A percentile compares a stretch with the other conserved stretches of the same genome.
These are phyloP conservation scores for Entomortierella beljakovae DNA, from an alignment of 192 early-diverging fungal species.

Conservation along the genomic window DNA sequence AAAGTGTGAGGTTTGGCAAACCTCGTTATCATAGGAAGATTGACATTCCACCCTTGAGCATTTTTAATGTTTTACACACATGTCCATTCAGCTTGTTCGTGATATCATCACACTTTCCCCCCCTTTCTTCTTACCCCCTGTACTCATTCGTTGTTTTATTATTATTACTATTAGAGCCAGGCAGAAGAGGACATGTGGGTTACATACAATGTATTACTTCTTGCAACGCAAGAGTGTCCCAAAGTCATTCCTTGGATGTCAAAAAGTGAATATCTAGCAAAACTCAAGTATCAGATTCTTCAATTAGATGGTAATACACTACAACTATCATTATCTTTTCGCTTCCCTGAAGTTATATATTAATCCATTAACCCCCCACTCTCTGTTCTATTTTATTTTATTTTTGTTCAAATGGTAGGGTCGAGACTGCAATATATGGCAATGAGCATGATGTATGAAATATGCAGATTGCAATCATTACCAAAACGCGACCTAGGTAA, in stretches of 20 bases:
- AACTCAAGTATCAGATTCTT: conserved; percentile 61
- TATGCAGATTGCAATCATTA: conserved; percentile 67
- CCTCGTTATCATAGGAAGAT: no score
- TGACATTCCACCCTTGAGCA: background rate
- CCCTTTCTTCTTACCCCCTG: no score
- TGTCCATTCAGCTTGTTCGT: no score
- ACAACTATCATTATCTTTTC: background rate
- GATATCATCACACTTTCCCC: background rate
- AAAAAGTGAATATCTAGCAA: conserved; percentile 54
- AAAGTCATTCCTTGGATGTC: conserved; percentile 58
- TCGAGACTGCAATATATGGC: conserved; percentile 56
- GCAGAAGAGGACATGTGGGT: conserved; percentile 55
- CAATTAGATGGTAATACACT: conserved; percentile 28
- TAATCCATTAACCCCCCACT: background rate
- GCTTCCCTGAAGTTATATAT: background rate
- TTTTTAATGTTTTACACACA: background rate
- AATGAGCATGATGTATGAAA: conserved; percentile 69
- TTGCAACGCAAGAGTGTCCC: conserved; percentile 61
- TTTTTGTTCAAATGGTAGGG: conserved; percentile 2
- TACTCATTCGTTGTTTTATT: background rate
- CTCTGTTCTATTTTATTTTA: conserved; percentile 5
- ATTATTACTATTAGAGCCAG: conserved; percentile 11
- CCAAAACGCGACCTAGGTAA: conserved; percentile 65
- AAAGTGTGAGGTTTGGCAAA: no score
- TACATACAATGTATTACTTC: conserved; percentile 56